phyloP scores from a whole-genome alignment of 352 stramenopile species.

The Globisporangium uncinulatum region DNA sequence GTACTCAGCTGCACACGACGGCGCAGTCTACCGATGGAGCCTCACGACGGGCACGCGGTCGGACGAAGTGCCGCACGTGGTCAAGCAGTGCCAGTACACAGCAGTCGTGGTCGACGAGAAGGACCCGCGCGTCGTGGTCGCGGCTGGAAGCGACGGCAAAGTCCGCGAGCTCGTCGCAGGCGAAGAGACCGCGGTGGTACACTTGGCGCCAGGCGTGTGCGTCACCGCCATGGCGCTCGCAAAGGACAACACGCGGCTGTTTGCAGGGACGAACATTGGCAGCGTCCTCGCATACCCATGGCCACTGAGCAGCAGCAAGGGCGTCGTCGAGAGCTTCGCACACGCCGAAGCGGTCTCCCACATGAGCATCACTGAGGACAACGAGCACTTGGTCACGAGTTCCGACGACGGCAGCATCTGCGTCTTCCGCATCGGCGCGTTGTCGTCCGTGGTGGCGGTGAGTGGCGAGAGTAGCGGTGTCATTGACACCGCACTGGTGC shows the following conservation, averaged over 20 bases:
- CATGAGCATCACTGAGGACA: slow-evolving; percentile 71
- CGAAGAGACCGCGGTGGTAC: slow-evolving; percentile 49
- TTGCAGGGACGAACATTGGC: slow-evolving; percentile 58
- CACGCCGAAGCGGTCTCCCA: slow-evolving; percentile 59
- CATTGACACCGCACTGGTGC: not conserved
- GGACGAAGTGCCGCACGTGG: slow-evolving; percentile 68
- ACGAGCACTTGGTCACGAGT: slow-evolving; percentile 44
- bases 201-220: slow-evolving; percentile 30
- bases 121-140: slow-evolving; percentile 48
- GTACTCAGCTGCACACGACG: slow-evolving; percentile 74
- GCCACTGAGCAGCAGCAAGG: slow-evolving; percentile 38
- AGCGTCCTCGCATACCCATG: slow-evolving; percentile 59
- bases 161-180: slow-evolving; percentile 55
- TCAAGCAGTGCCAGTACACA: slow-evolving; percentile 76
- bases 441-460: not conserved
- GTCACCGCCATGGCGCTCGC: slow-evolving; percentile 57
- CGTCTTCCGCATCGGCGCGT: slow-evolving; percentile 39
- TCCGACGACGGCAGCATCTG: slow-evolving; percentile 62
- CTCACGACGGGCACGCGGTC: slow-evolving; percentile 43
- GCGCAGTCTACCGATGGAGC: slow-evolving; percentile 79
- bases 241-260: slow-evolving; percentile 55
- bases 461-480: not conserved
- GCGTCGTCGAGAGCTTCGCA: slow-evolving; percentile 36
- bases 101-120: slow-evolving; percentile 43
- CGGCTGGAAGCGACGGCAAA: slow-evolving; percentile 55